phyloP scores from a whole-genome alignment of 352 stramenopile genomes.

The Phytophthora hibernalis region DNA sequence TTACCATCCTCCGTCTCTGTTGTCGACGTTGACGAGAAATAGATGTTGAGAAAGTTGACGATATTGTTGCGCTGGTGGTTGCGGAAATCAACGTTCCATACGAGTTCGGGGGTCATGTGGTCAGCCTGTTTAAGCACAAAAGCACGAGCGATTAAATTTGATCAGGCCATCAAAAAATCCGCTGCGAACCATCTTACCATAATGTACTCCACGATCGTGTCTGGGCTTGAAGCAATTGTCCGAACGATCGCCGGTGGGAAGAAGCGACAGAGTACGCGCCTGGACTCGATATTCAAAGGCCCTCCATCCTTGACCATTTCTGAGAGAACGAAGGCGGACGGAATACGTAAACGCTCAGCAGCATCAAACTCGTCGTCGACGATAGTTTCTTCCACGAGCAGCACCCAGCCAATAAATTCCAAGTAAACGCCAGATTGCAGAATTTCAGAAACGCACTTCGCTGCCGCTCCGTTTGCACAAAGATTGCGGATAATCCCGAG shows the following conservation, averaged over 20 bases:
- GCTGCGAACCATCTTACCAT: slow-evolving; percentile 39
- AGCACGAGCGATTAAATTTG: slow-evolving; percentile 6
- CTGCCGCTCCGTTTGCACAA: slow-evolving; percentile 52
- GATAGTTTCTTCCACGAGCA: slow-evolving; percentile 69
- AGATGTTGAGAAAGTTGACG: slow-evolving; percentile 77
- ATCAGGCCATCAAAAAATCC: not conserved
- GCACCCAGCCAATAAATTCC: slow-evolving; percentile 82
- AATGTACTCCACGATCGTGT: slow-evolving; percentile 66
- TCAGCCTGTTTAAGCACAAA: slow-evolving; percentile 69
- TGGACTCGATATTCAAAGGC: slow-evolving; percentile 58
- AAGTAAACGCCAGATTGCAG: slow-evolving; percentile 77
- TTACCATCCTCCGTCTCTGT: slow-evolving; percentile 49
- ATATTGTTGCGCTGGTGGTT: slow-evolving; percentile 82
- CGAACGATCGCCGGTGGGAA: slow-evolving; percentile 73
- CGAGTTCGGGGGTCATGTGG: slow-evolving; percentile 93
- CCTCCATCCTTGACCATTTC: slow-evolving; percentile 62
- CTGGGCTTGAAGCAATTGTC: slow-evolving; percentile 57
- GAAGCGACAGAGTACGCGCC: slow-evolving; percentile 66
- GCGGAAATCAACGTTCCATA: slow-evolving; percentile 93
- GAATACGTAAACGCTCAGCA: slow-evolving; percentile 61
- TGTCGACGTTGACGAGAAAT: slow-evolving; percentile 65
- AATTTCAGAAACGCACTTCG: slow-evolving; percentile 64
- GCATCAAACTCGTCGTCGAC: slow-evolving; percentile 68
- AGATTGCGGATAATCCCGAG: slow-evolving; percentile 77
- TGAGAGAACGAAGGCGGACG: slow-evolving; percentile 65